Conservation (phyloP, 352 stramenopile genomes). For the Plasmopara muralis region DNA sequence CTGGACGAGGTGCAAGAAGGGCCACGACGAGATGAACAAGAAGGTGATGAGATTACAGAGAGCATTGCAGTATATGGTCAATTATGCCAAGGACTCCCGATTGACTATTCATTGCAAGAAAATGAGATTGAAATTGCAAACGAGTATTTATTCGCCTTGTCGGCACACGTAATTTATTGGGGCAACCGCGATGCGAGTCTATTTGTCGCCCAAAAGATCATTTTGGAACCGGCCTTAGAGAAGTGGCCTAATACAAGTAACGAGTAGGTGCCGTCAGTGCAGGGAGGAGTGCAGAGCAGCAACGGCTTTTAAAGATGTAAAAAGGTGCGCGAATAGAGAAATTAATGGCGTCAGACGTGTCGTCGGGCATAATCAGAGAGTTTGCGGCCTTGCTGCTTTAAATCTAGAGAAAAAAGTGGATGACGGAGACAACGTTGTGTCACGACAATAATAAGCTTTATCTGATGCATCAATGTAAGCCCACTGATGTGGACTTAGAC, state of each 20-base stretch:
- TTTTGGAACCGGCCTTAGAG: conserved; percentile 56
- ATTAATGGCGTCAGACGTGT: conserved; percentile 33
- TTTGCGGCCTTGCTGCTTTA: no score
- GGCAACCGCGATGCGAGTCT: conserved; percentile 86
- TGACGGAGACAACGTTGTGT: no score
- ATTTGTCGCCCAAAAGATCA: conserved; percentile 87
- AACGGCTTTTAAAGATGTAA: no score
- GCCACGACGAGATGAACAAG: conserved; percentile 19
- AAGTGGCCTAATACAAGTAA: conserved; percentile 9
- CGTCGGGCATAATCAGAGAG: conserved; percentile 22
- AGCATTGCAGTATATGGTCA: conserved; percentile 50
- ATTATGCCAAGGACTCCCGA: conserved; percentile 60
- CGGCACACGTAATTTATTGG: conserved; percentile 91
- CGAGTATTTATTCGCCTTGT: conserved; percentile 90
- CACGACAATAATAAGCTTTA: no score
- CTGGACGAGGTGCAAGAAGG: conserved; percentile 17
- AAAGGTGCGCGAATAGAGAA: conserved; percentile 9
- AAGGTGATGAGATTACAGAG: conserved; percentile 34
- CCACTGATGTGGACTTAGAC: no score
- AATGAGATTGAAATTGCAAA: conserved; percentile 93
- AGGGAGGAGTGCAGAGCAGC: not conserved
- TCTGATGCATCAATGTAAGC: no score
- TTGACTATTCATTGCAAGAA: conserved; percentile 89
- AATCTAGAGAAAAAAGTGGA: no score
- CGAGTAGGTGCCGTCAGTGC: not conserved